Conservation (phyloP, 2,329 filamentous ascomycete species). For the Phaeosphaeria sp. region DNA sequence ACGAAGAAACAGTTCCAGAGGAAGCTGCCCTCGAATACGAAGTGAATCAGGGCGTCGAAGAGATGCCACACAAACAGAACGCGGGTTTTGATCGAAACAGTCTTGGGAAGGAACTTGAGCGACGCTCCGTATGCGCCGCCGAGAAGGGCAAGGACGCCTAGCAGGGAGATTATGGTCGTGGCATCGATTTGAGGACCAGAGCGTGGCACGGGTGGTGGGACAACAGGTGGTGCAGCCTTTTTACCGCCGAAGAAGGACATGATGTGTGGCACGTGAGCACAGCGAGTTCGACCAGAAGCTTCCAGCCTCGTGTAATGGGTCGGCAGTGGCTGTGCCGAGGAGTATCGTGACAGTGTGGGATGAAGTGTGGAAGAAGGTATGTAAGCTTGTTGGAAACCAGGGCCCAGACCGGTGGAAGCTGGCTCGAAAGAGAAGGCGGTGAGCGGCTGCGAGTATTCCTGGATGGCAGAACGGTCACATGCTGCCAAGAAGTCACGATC, state of each 20-base stretch:
- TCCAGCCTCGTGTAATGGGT: not conserved
- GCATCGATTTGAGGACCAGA: slow-evolving; percentile 54
- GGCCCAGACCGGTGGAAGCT: slow-evolving; percentile 28
- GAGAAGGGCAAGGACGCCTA: slow-evolving; percentile 62
- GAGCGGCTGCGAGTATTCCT: slow-evolving; percentile 9
- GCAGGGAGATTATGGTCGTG: slow-evolving; percentile 63
- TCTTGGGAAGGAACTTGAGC: slow-evolving; percentile 58
- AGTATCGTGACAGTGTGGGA: not conserved
- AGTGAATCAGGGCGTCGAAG: slow-evolving; percentile 90
- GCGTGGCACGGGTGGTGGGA: slow-evolving; percentile 65
- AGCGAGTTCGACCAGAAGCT: not conserved
- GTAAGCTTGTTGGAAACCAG: slow-evolving; percentile 16
- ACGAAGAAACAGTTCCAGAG: slow-evolving; percentile 94
- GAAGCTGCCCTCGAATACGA: slow-evolving; percentile 88
- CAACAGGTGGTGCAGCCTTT: slow-evolving; percentile 52
- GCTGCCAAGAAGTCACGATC: slow-evolving; percentile 35
- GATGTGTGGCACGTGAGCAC: slow-evolving; percentile 8
- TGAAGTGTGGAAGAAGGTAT: slow-evolving; percentile 11
- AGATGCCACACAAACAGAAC: slow-evolving; percentile 93
- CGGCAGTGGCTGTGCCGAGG: not conserved
- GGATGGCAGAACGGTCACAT: slow-evolving; percentile 32
- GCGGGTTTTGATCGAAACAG: slow-evolving; percentile 66
- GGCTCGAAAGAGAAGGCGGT: slow-evolving; percentile 34
- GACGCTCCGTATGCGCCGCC: slow-evolving; percentile 60
- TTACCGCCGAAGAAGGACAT: slow-evolving; percentile 36